Evolutionary conservation across 208 protist species (phyloP).

Genomic region (Jaenimonas drosophilae): DNA sequence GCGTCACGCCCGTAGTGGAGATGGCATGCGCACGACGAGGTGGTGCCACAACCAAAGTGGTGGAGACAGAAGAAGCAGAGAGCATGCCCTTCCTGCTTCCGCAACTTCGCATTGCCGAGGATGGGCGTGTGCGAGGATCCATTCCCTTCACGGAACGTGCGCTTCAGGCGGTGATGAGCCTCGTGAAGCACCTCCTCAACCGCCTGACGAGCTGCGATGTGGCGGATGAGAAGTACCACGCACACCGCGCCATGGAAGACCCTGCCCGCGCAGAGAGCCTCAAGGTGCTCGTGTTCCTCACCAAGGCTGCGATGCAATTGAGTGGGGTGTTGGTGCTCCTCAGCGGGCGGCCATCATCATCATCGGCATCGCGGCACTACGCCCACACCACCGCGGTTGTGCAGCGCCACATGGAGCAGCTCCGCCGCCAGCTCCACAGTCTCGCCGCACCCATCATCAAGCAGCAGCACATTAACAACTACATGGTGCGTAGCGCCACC

Average conservation of each 20-base stretch:
- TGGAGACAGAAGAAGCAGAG: too few species aligned
- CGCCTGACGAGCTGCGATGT: constrained; percentile 67
- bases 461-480: constrained; percentile 51
- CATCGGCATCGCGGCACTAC: constrained; percentile 5
- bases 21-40: neutral
- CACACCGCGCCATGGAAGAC: constrained; percentile 52
- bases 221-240: constrained; percentile 65
- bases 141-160: too few species aligned
- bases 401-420: constrained; percentile 16
- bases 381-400: constrained; percentile 6
- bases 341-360: constrained; percentile 19
- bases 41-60: neutral
- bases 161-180: neutral
- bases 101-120: neutral
- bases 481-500: constrained; percentile 78
- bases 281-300: constrained; percentile 56
- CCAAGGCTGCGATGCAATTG: too few species aligned
- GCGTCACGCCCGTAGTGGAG: constrained; percentile 6
- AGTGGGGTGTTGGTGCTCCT: too few species aligned
- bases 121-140: too few species aligned
- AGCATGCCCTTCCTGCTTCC: neutral
- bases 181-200: constrained; percentile 32
- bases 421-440: constrained; percentile 45
- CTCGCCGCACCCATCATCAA: constrained; percentile 42
- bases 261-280: constrained; percentile 55